Evolutionary conservation across 257 asterid species (phyloP).

Genomic region (Asclepias syriaca): DNA sequence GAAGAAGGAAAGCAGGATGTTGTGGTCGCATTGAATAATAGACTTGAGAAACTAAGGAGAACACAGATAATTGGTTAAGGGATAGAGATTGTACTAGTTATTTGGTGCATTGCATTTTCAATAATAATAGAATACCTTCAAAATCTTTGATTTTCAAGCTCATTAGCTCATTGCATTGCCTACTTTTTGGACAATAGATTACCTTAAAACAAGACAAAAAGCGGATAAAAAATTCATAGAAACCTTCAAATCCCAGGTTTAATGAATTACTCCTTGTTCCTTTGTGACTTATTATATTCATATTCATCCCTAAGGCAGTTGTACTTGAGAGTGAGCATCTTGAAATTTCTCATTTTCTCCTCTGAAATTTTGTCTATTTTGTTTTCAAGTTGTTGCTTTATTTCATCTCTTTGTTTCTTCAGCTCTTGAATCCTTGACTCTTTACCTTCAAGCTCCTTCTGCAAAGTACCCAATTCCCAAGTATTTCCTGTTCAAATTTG

Average conservation of each 20-base stretch:
- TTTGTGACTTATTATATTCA: neutral
- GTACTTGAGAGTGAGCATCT: neutral
- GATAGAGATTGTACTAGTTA: neutral
- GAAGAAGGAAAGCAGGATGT: slow-evolving; percentile 55
- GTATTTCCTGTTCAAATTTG: neutral
- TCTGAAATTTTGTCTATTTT: neutral
- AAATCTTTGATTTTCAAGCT: no score
- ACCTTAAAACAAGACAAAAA: no score
- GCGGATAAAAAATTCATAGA: no score
- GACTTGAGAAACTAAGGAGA: slow-evolving; percentile 46
- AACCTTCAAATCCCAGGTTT: no score
- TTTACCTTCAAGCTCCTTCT: neutral
- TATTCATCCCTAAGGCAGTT: neutral
- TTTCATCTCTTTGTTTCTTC: neutral
- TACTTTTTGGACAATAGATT: no score
- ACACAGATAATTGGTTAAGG: slow-evolving; percentile 36
- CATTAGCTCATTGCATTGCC: no score
- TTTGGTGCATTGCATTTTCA: no score
- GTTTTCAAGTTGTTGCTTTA: neutral
- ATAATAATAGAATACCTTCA: no score
- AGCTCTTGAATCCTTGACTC: neutral
- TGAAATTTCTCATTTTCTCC: neutral
- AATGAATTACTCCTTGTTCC: neutral
- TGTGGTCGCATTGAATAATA: slow-evolving; percentile 33
- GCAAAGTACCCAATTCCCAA: neutral